Evolutionary conservation across 2,329 filamentous ascomycete species (phyloP).

Genomic region (Cladosporium austrohemisphaericum): DNA sequence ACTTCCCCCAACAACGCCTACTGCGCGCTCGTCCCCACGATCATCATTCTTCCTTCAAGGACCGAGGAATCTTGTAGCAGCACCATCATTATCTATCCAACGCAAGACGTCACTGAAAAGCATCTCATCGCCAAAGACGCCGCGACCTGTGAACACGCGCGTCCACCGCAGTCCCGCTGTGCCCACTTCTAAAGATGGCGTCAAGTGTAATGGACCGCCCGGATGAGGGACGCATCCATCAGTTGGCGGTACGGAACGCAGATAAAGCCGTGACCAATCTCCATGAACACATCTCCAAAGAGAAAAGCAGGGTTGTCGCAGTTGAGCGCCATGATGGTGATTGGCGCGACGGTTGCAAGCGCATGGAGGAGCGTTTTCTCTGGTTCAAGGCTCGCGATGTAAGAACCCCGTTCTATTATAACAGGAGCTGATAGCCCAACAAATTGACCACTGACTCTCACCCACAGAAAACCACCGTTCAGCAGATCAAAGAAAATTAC

Average conservation of each 20-base stretch:
- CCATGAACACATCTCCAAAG: conserved; percentile 15
- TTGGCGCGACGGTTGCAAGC: conserved; percentile 19
- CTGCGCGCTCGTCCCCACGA: not conserved
- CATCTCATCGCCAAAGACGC: not conserved
- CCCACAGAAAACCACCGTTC: conserved; percentile 12
- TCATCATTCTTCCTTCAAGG: too few species aligned
- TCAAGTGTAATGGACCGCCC: conserved; percentile 10
- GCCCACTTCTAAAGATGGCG: not conserved
- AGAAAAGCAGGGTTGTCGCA: conserved; percentile 33
- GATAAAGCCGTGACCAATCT: conserved; percentile 32
- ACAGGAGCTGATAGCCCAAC: not conserved
- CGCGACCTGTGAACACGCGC: not conserved
- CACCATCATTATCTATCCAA: not conserved
- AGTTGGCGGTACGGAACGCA: not conserved
- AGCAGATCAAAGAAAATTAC: conserved; percentile 19
- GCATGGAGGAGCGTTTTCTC: conserved; percentile 29
- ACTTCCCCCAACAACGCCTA: not conserved
- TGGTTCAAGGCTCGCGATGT: conserved; percentile 37
- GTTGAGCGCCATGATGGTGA: conserved; percentile 26
- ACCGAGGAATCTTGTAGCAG: too few species aligned
- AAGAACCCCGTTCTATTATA: conserved; percentile 13
- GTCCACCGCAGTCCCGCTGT: not conserved
- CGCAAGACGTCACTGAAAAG: too few species aligned
- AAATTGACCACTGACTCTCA: not conserved
- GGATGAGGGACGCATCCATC: conserved; percentile 4